Conservation (phyloP, 805 yeast genomes). For the Kuraishia cidri region DNA sequence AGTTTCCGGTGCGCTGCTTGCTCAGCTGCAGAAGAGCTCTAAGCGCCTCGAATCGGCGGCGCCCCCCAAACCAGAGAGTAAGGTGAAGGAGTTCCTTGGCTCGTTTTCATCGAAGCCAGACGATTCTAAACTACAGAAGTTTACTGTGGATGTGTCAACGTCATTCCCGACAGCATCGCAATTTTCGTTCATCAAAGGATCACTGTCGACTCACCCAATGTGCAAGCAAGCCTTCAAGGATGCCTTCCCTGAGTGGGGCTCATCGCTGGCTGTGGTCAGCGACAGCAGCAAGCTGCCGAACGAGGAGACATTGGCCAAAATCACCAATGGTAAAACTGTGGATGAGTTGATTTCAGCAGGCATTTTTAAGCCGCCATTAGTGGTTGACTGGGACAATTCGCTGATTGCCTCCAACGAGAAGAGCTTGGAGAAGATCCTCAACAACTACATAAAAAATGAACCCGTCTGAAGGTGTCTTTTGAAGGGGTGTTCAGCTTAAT, state of each 20-base stretch:
- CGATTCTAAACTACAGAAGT: neutral
- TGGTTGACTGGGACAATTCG: constrained; percentile 58
- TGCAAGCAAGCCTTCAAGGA: constrained; percentile 16
- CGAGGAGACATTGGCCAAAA: constrained; percentile 4
- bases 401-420: constrained; percentile 40
- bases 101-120: neutral
- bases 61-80: neutral
- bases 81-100: neutral
- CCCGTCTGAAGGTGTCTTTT: too few species aligned
- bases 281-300: constrained; percentile 9
- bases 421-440: constrained; percentile 32
- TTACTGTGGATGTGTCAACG: constrained; percentile 1
- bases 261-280: constrained; percentile 6
- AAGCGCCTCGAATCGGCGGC: constrained; percentile 1
- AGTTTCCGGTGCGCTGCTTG: constrained; percentile 8
- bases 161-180: constrained; percentile 20
- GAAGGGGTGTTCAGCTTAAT: too few species aligned
- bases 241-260: constrained; percentile 18
- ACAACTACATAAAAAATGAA: constrained; percentile 15
- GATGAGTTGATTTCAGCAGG: constrained; percentile 12
- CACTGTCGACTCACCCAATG: constrained; percentile 16
- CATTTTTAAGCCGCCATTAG: constrained; percentile 32
- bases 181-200: constrained; percentile 15
- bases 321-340: constrained; percentile 7
- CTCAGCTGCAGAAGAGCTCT: constrained; percentile 6